Evolutionary conservation across 129 eudicot genomes (phyloP).

Genomic region (Rutidosis leptorrhynchoides): DNA sequence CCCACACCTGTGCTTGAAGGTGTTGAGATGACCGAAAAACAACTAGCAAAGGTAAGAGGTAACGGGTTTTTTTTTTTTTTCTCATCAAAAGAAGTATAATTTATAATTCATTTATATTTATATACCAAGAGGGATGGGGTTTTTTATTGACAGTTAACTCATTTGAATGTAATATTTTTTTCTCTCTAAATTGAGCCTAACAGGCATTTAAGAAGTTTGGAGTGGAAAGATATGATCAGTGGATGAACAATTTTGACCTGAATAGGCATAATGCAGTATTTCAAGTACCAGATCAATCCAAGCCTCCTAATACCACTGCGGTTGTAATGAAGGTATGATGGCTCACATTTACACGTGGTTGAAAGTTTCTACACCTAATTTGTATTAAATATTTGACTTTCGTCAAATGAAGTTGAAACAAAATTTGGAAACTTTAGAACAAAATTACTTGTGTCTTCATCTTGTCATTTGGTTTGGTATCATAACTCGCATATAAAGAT

Average conservation of each 20-base stretch:
- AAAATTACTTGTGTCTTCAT: neutral
- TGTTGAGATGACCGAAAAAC: constrained; percentile 95
- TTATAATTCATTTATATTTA: neutral
- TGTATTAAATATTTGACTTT: neutral
- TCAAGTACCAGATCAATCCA: constrained; percentile 72
- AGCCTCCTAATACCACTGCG: constrained; percentile 66
- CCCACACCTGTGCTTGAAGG: constrained; percentile 89
- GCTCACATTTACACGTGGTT: neutral
- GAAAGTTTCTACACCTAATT: neutral
- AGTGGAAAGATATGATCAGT: constrained; percentile 30
- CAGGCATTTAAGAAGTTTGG: constrained; percentile 38
- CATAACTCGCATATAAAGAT: neutral
- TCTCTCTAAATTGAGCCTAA: neutral
- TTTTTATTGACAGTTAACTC: neutral
- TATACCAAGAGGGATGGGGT: neutral
- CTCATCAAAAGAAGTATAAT: neutral
- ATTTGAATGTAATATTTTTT: neutral
- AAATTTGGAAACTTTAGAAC: neutral
- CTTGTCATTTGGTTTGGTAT: neutral
- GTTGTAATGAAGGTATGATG: constrained; percentile 69
- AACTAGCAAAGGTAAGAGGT: constrained; percentile 81
- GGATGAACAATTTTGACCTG: constrained; percentile 42
- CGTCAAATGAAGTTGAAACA: no score
- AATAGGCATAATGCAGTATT: constrained; percentile 80
- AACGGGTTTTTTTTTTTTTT: constrained; percentile 27